phyloP scores from a whole-genome alignment of 2,329 filamentous ascomycete genomes.

The Eurotiales sp. region DNA sequence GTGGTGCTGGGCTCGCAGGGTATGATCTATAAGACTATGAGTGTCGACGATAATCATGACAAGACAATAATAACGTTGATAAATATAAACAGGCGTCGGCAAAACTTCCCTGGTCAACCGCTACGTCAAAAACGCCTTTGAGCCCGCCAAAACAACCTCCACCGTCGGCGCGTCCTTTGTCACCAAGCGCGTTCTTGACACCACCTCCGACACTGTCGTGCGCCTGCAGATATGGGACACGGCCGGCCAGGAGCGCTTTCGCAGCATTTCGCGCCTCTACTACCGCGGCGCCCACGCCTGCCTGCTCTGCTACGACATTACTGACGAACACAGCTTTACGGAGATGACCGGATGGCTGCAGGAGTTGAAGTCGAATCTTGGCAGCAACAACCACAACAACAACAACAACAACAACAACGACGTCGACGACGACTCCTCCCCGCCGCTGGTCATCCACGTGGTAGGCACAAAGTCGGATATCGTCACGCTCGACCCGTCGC shows the following conservation, averaged over 20 bases:
- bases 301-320: slow-evolving; percentile 93
- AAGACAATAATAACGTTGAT: background rate
- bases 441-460: slow-evolving; percentile 84
- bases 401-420: background rate
- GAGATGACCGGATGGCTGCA: slow-evolving; percentile 91
- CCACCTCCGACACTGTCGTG: slow-evolving; percentile 78
- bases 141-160: slow-evolving; percentile 46
- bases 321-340: slow-evolving; percentile 75
- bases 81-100: slow-evolving; percentile 43
- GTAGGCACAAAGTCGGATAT: slow-evolving; percentile 93
- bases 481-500: slow-evolving; percentile 74
- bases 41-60: too few species aligned
- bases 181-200: slow-evolving; percentile 75
- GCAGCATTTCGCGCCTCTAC: slow-evolving; percentile 90
- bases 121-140: slow-evolving; percentile 46
- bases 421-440: slow-evolving; percentile 34
- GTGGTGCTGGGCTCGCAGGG: slow-evolving; percentile 51
- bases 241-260: slow-evolving; percentile 90
- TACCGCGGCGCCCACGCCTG: slow-evolving; percentile 94
- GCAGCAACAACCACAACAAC: slow-evolving; percentile 17
- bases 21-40: too few species aligned
- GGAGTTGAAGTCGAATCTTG: slow-evolving; percentile 75
- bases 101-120: slow-evolving; percentile 52
- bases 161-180: slow-evolving; percentile 80
- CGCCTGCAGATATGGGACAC: slow-evolving; percentile 97